Evolutionary conservation across 2,329 filamentous ascomycete species (phyloP).

Genomic region (Dactylellina drechsleri): DNA sequence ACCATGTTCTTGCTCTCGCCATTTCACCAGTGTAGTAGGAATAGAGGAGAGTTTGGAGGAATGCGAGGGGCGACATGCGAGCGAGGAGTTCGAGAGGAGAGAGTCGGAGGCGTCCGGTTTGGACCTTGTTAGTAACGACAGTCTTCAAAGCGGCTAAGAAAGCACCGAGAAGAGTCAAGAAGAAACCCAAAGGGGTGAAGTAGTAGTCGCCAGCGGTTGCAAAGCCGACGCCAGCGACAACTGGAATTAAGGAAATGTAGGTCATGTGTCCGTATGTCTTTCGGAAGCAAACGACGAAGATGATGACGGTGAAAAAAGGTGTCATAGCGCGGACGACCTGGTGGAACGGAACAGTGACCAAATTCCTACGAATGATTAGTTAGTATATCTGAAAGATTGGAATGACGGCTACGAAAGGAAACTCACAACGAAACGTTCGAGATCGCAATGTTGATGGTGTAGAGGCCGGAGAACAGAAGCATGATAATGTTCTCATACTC

Average conservation of each 20-base stretch:
- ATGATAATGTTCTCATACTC: constrained; percentile 68
- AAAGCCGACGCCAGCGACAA: constrained; percentile 70
- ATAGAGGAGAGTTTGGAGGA: constrained; percentile 72
- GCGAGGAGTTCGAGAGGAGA: constrained; percentile 71
- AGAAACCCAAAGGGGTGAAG: constrained; percentile 69
- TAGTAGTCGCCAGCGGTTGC: constrained; percentile 73
- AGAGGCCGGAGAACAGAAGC: constrained; percentile 70
- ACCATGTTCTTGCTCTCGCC: constrained; percentile 56
- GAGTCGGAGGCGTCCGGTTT: constrained; percentile 70
- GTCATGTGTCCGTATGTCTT: constrained; percentile 69
- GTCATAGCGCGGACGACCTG: constrained; percentile 72
- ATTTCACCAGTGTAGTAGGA: constrained; percentile 74
- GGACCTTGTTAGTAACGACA: constrained; percentile 72
- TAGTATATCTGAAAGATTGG: neutral
- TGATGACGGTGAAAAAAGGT: constrained; percentile 71
- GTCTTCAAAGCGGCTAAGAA: constrained; percentile 70
- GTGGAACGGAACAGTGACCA: constrained; percentile 74
- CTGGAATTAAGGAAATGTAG: constrained; percentile 71
- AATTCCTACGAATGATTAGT: constrained; percentile 51
- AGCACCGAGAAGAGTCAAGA: constrained; percentile 68
- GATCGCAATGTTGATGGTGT: constrained; percentile 72
- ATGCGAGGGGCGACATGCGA: constrained; percentile 72
- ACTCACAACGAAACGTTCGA: constrained; percentile 71
- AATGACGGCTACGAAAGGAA: too few species aligned
- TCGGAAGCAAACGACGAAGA: constrained; percentile 69